phyloP scores from a whole-genome alignment of 2,329 filamentous ascomycete species.

The Tolypocladium paradoxum region DNA sequence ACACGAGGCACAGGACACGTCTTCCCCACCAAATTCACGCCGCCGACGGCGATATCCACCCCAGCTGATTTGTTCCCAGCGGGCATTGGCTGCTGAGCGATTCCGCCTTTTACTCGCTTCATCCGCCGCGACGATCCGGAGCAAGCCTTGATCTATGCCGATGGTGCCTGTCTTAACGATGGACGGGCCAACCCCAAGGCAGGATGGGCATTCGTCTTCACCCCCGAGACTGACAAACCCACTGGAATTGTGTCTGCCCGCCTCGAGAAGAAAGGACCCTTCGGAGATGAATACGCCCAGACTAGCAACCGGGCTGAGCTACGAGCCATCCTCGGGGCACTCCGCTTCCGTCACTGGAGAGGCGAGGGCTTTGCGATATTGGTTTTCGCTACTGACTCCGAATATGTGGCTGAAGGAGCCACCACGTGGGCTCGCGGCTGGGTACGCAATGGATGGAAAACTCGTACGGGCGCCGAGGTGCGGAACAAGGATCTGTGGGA shows the following conservation, averaged over 20 bases:
- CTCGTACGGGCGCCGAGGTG: background rate
- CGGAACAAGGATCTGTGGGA: constrained; percentile 7
- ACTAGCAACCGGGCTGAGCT: constrained; percentile 28
- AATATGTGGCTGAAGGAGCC: constrained; percentile 2
- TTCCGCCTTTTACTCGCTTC: constrained; percentile 2
- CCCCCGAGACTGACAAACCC: background rate
- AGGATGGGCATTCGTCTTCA: constrained; percentile 27
- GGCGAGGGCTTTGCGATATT: constrained; percentile 1
- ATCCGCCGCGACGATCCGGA: constrained; percentile 2
- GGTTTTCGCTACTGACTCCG: constrained; percentile 4
- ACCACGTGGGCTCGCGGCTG: background rate
- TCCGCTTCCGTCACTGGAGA: background rate
- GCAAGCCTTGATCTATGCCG: constrained; percentile 28
- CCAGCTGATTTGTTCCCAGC: constrained; percentile 3
- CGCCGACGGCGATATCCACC: constrained; percentile 3
- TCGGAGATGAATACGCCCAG: constrained; percentile 19
- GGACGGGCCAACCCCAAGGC: constrained; percentile 23
- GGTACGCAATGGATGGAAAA: constrained; percentile 1
- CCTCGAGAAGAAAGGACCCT: constrained; percentile 32
- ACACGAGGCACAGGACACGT: constrained; percentile 4
- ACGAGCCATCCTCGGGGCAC: constrained; percentile 1
- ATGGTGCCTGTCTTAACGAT: constrained; percentile 34
- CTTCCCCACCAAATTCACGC: constrained; percentile 7
- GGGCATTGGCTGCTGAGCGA: background rate
- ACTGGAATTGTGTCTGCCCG: constrained; percentile 11